Percentiles rank a stretch among this genome's conserved stretches.
These are phyloP conservation scores for Suillus fuscotomentosus DNA, from an alignment of 768 basidiomycete genomes.

Conservation along the genomic window DNA sequence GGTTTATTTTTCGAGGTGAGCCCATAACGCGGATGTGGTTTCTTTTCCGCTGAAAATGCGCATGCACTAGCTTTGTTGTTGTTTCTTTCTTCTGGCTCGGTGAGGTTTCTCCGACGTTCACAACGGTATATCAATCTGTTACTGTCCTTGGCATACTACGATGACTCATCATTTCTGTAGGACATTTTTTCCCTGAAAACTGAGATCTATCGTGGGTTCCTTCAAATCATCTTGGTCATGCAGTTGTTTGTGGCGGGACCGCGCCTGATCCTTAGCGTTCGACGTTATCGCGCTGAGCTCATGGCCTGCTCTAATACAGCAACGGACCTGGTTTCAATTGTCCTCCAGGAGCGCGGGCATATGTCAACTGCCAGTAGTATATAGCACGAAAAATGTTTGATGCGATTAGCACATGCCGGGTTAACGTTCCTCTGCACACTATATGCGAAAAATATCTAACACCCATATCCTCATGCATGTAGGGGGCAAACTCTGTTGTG, in stretches of 20 bases:
- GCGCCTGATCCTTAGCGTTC: neutral
- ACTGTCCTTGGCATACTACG: neutral
- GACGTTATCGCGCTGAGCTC: neutral
- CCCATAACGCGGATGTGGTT: neutral
- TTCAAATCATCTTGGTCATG: neutral
- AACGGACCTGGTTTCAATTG: neutral
- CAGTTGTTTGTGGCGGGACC: neutral
- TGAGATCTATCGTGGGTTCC: neutral
- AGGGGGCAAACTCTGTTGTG: neutral
- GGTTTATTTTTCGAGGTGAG: neutral
- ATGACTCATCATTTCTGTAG: neutral
- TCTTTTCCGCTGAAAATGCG: neutral
- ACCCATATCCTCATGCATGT: constrained; percentile 55
- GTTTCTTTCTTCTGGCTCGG: neutral
- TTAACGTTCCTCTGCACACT: neutral
- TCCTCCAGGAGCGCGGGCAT: neutral
- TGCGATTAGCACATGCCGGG: neutral
- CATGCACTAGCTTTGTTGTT: neutral
- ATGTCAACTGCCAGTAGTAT: neutral
- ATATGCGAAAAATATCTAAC: constrained; percentile 50
- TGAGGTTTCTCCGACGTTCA: neutral
- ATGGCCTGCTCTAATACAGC: neutral
- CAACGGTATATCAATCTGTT: neutral
- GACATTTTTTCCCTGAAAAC: neutral
- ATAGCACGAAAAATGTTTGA: neutral